Conservation (phyloP, 2,329 filamentous ascomycete species). For the Westerdykella ornata region DNA sequence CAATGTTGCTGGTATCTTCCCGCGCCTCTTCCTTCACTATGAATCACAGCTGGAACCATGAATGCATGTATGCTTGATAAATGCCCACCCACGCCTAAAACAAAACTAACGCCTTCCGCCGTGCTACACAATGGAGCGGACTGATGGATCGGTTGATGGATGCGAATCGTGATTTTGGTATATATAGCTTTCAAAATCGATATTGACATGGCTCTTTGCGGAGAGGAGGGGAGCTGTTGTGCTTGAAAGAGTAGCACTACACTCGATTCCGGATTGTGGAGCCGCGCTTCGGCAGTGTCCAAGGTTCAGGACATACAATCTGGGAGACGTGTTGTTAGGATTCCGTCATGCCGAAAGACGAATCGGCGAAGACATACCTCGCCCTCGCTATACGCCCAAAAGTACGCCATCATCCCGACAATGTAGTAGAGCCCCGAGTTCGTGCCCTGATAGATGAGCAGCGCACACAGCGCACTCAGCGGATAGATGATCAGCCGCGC, state of each 20-base stretch:
- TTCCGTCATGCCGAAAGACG: neutral
- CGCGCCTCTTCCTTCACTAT: no score
- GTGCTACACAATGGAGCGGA: constrained; percentile 3
- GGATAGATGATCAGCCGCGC: constrained; percentile 77
- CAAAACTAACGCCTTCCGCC: constrained; percentile 1
- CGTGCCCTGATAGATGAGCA: constrained; percentile 84
- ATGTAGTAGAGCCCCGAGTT: constrained; percentile 90
- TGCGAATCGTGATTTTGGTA: neutral
- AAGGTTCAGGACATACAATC: constrained; percentile 46
- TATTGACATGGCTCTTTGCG: neutral
- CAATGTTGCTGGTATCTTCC: no score
- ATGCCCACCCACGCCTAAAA: no score
- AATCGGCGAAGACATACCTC: constrained; percentile 57
- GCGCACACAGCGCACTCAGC: constrained; percentile 64
- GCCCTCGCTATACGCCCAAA: constrained; percentile 95
- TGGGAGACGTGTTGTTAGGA: constrained; percentile 14
- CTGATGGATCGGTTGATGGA: neutral
- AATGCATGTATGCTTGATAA: no score
- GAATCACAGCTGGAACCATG: no score
- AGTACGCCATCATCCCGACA: constrained; percentile 78
- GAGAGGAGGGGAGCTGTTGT: neutral
- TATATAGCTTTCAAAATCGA: neutral
- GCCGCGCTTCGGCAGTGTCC: constrained; percentile 45
- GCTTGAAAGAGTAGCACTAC: constrained; percentile 6
- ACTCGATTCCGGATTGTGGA: constrained; percentile 19